These are phyloP conservation scores for Solanum hybrid DNA, from an alignment of 305 asterid genomes.

Conservation along the genomic window DNA sequence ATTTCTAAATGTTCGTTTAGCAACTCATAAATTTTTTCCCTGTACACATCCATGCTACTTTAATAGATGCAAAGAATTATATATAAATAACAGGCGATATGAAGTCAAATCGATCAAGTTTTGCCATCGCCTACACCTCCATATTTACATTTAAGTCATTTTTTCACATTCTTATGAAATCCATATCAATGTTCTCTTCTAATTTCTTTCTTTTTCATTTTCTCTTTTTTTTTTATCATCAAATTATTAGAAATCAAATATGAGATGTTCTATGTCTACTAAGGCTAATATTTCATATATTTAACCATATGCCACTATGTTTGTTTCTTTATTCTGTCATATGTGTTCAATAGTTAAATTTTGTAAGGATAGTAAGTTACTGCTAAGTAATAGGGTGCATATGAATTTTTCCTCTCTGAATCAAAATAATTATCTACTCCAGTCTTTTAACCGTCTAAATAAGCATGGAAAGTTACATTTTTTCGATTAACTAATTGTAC, in stretches of 20 bases:
- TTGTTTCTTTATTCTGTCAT: background rate
- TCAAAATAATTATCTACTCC: no score
- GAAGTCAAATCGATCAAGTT: no score
- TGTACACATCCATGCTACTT: background rate
- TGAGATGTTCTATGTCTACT: background rate
- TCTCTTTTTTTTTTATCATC: background rate
- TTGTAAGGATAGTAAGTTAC: background rate
- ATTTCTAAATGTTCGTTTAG: background rate
- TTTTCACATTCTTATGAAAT: background rate
- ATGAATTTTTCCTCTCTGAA: no score
- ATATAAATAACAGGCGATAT: no score
- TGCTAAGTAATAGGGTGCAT: no score
- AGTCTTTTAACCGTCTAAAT: background rate
- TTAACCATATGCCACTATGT: background rate
- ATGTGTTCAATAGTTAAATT: background rate
- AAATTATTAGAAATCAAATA: background rate
- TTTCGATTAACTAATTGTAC: background rate
- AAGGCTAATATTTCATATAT: background rate
- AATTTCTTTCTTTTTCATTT: no score
- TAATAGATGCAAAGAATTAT: background rate
- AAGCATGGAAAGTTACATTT: background rate
- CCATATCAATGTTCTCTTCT: background rate
- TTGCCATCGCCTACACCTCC: background rate
- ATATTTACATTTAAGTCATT: background rate
- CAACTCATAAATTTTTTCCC: background rate